phyloP scores from a whole-genome alignment of 1,284 basidiomycete species.

The Tilletia indica region DNA sequence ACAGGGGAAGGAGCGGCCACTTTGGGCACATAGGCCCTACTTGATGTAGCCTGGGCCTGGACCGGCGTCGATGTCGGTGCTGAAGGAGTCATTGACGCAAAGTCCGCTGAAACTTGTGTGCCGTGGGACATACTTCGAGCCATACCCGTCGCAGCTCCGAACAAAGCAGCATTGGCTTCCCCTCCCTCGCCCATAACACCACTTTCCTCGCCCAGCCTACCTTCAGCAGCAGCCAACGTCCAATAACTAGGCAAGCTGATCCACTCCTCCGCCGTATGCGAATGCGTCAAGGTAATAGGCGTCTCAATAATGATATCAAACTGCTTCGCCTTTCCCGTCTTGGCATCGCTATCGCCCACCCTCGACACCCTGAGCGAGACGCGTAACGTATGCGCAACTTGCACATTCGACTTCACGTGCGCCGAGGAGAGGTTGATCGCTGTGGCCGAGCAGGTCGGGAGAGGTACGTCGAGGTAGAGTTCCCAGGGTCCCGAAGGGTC shows the following conservation, averaged over 20 bases:
- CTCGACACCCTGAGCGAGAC: slow-evolving; percentile 76
- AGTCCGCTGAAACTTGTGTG: no score
- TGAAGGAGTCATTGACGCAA: no score
- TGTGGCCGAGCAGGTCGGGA: slow-evolving; percentile 52
- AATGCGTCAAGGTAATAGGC: slow-evolving; percentile 63
- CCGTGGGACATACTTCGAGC: background rate
- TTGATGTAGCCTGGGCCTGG: background rate
- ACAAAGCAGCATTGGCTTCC: background rate
- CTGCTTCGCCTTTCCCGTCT: slow-evolving; percentile 24
- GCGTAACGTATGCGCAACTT: slow-evolving; percentile 76
- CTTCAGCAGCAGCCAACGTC: background rate
- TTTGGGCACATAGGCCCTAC: background rate
- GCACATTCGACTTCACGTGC: slow-evolving; percentile 76
- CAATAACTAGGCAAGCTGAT: slow-evolving; percentile 47
- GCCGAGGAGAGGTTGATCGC: slow-evolving; percentile 76
- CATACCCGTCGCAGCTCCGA: background rate
- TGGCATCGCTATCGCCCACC: slow-evolving; percentile 30
- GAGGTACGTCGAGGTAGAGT: slow-evolving; percentile 56
- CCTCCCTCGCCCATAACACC: background rate
- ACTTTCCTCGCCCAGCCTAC: no score
- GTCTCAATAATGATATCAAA: slow-evolving; percentile 89
- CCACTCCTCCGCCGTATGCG: slow-evolving; percentile 50
- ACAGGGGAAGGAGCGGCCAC: background rate
- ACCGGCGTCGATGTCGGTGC: no score
- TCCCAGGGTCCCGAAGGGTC: slow-evolving; percentile 64